Evolutionary conservation across 352 stramenopile species (phyloP).

Genomic region (Globisporangium iwayamae): DNA sequence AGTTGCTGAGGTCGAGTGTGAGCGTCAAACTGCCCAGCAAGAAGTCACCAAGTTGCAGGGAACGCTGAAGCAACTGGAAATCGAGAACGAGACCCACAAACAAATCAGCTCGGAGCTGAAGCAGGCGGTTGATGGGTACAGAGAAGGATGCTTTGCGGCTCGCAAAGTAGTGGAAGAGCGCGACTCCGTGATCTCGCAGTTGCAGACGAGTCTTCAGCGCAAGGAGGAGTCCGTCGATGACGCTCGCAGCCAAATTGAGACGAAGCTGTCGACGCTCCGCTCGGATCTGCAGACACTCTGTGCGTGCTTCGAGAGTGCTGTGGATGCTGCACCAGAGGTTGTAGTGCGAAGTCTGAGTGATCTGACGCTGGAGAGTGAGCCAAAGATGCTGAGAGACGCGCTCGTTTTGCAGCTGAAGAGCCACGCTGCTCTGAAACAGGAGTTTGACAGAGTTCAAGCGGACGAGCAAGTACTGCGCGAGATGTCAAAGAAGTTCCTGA

Average conservation of each 20-base stretch:
- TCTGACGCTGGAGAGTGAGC: background rate
- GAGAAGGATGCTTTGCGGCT: background rate
- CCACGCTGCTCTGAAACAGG: background rate
- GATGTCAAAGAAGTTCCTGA: constrained; percentile 1
- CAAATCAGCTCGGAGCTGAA: constrained; percentile 13
- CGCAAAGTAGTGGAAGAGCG: background rate
- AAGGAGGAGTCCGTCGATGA: constrained; percentile 14
- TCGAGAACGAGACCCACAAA: background rate
- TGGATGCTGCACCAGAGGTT: background rate
- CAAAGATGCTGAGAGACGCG: constrained; percentile 6
- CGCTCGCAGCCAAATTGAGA: constrained; percentile 1
- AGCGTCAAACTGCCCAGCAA: background rate
- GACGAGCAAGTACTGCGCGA: constrained; percentile 3
- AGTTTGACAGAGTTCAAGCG: background rate
- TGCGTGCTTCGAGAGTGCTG: background rate
- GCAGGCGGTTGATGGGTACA: constrained; percentile 10
- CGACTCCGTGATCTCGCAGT: constrained; percentile 7
- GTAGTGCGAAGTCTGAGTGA: background rate
- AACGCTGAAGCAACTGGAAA: background rate
- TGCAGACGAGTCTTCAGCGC: constrained; percentile 20
- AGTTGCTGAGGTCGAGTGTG: constrained; percentile 4
- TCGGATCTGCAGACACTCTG: constrained; percentile 8
- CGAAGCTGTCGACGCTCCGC: background rate
- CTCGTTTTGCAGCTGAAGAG: constrained; percentile 10
- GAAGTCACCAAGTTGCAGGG: constrained; percentile 7